Evolutionary conservation across 1,284 basidiomycete species (phyloP), one percentile per base, ranked within the genome.

Genomic region (Ceraceosorus guamensis): DNA sequence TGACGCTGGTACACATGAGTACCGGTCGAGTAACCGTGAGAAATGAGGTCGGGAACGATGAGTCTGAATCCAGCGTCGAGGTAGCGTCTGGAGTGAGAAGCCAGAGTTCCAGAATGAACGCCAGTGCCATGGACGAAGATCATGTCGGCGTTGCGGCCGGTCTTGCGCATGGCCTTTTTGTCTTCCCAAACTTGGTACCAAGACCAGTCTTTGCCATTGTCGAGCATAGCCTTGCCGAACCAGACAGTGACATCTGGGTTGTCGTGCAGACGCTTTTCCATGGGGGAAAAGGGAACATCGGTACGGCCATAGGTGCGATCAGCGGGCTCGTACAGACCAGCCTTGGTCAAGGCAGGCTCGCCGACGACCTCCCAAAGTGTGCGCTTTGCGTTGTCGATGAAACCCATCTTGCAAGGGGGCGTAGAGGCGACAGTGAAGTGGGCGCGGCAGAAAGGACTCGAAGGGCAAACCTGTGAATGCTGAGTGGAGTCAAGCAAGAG

Each of bases 151-250:
- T 56, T 52, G 35, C 70, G 53, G n/a, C 68, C 68, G 2, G 68
- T 69, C 18, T 59, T 52, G 14, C 53, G 56, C 35, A 59, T 35
- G 2, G 65, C 65, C 7, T 62, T 50, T 6, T 66, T 61, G 47
- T 73, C 67, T 39, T 72, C 66, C 71, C 71, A 74, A 2, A 74
- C 59, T 47, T 74, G 71, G 57, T 74, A 74, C 71, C 71, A 74
- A 8, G 67, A 65, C 59, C 63, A 72, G 64, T 72, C 68, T 50
- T 70, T 70, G 5, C 63, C 62, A 53, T 73, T 73, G 7, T 61
- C 62, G 50, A 71, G 59, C 59, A 71, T 61, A 16, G 63, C 62
- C 45, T 66, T 66, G 53, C 67, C 63, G 46, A 72, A 74, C 13
- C 60, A 57, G 43, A 69, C 55, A 4, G 62, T 64, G n/a, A 74